Evolutionary conservation across 805 yeast species (phyloP), one percentile per base, ranked within the genome.

Genomic region (Nakazawaea wickerhamii): DNA sequence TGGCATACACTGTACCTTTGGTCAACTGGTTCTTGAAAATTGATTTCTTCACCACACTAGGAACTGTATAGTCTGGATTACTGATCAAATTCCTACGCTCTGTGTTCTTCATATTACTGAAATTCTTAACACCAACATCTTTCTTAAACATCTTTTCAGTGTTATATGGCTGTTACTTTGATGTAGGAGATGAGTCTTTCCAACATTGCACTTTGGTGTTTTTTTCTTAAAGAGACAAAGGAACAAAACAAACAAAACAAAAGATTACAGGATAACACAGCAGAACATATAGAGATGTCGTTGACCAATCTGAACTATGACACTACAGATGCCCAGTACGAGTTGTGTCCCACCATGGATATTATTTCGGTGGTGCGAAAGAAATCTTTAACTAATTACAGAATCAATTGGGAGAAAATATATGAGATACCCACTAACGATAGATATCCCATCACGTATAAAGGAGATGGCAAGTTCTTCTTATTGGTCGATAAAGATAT

Each of bases 81-180:
- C 58, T 51, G 9, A 78, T 58, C 20, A 81, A 58, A 48, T 71
- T 71, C 49, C 85, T 73, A 31, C 93, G 67, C 50, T 88, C 97
- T 0, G 95, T 84, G 11, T 86, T 76, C 60, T 88, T 89, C 46
- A 93, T 68, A 52, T 87, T 86, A 17, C 95, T 75, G 40, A 79
- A 67, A 3, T 95, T 80, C 62, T 89, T 90, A 44, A 82, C 67
- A 55, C 67, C 67, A 13, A 79, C 73, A 35, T 69, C 68, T 47
- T 77, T 78, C 50, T 71, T 68, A 52, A 78, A 78, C 83, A 77
- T 77, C 34, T 14, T 43, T 22, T 19, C 15, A 13, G 13, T 7
- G n/a, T n/a, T n/a, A n/a, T n/a, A n/a, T n/a, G n/a, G n/a, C n/a
- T n/a, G n/a, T n/a, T n/a, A n/a, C n/a, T n/a, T n/a, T n/a, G n/a